These are phyloP conservation scores for Schizochytrium sp. DNA, from an alignment of 108 stramenopile species.

Conservation along the genomic window DNA sequence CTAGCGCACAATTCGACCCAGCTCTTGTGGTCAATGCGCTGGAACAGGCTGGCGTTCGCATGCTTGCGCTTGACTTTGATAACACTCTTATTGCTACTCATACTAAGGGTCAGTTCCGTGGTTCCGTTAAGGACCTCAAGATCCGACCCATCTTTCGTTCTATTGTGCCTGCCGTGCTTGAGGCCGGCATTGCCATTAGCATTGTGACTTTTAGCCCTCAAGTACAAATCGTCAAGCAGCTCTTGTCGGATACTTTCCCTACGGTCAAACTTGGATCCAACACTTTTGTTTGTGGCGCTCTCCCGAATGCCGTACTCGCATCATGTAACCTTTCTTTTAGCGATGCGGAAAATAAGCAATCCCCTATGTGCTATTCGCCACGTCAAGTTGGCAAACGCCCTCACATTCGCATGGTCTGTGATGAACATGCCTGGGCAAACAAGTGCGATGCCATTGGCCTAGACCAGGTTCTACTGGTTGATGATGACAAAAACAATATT, in stretches of 20 bases:
- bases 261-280: neutral
- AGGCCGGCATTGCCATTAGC: neutral
- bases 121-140: neutral
- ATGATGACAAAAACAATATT: neutral
- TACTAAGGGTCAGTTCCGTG: constrained; percentile 30
- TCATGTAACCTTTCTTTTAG: neutral
- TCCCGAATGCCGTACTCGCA: neutral
- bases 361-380: constrained; percentile 15
- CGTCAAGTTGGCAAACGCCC: neutral
- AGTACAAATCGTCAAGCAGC: neutral
- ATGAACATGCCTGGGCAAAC: neutral
- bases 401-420: neutral
- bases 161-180: neutral
- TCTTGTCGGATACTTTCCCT: neutral
- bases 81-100: constrained; percentile 27
- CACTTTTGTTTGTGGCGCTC: constrained; percentile 21
- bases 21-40: neutral
- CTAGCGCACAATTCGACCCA: constrained; percentile 14
- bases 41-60: neutral
- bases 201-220: constrained; percentile 30
- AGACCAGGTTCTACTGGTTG: neutral
- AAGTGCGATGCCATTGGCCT: neutral
- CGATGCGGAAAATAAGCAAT: neutral
- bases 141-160: neutral
- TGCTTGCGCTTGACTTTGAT: constrained; percentile 23